These are phyloP conservation scores for Rhinocladiella similis DNA, from an alignment of 2,329 filamentous ascomycete genomes.

Conservation along the genomic window DNA sequence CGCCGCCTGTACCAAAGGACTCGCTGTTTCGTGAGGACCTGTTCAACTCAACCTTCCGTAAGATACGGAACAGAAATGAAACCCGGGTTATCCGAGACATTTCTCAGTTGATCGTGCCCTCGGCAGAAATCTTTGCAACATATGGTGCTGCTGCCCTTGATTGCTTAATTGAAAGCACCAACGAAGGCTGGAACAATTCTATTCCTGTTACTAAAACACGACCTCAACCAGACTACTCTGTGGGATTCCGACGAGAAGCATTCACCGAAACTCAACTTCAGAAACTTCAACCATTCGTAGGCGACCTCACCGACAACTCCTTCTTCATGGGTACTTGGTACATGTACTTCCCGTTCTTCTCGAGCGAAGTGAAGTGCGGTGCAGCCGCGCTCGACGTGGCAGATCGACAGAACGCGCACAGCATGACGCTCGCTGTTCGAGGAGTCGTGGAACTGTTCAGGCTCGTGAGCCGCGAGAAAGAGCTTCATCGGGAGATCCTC, in stretches of 20 bases:
- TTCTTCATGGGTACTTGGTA: conserved; percentile 27
- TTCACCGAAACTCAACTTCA: conserved; percentile 38
- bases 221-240: conserved; percentile 15
- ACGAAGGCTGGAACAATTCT: conserved; percentile 35
- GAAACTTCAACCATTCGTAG: conserved; percentile 33
- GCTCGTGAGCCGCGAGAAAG: conserved; percentile 30
- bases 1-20: conserved; percentile 12
- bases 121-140: conserved; percentile 34
- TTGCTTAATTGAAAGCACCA: conserved; percentile 35
- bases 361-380: conserved; percentile 29
- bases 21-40: conserved; percentile 37
- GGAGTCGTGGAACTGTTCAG: conserved; percentile 43
- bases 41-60: conserved; percentile 36
- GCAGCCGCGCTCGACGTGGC: conserved; percentile 29
- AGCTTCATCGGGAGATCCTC: conserved; percentile 44
- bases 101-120: conserved; percentile 38
- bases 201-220: conserved; percentile 31
- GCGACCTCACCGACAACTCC: conserved; percentile 18
- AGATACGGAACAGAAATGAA: conserved; percentile 36
- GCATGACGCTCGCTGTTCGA: conserved; percentile 37
- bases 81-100: conserved; percentile 40
- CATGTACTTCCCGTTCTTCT: conserved; percentile 32
- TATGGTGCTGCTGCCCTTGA: conserved; percentile 30
- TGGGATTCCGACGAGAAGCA: conserved; percentile 35
- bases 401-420: conserved; percentile 34